Base-by-base conservation (phyloP, 1,284 basidiomycete genomes). In the Lignosus rhinocerotis region DNA sequence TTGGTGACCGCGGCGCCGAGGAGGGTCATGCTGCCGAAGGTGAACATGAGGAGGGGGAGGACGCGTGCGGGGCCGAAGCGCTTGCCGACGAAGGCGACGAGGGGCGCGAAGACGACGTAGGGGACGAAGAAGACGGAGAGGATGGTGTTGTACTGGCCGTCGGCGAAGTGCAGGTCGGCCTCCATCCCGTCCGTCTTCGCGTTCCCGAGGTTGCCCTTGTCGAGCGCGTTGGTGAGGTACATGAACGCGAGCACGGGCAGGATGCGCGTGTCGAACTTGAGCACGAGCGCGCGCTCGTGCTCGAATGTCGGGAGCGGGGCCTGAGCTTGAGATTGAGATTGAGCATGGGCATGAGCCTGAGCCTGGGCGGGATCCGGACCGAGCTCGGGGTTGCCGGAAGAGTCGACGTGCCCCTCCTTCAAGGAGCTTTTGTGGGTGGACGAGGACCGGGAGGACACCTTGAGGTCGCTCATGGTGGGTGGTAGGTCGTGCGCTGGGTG, bases 201-300 rank as follows among this genome's bases (percentile, higher is more conserved):
- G 67, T 84, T 83, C 6, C 78, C 80, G 14, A 83, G 78, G 61
- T 83, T 83, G 7, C 80, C 79, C 69, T 81, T 81, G 66, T 83
- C 81, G 45, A 84, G 69, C 12, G 81, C 80, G 69, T 81, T 81
- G 58, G 76, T 77, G 16, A 80, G 69, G 62, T 80, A 80, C 78
- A 78, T 79, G 66, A 56, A 39, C 12, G 57, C 52, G 42, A 59
- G 57, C 14, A 59, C 33, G 25, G 57, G 57, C 21, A 59, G 57
- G 43, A 59, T 59, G 34, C 43, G 57, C 10, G 54, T 12, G 52
- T 59, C 52, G 48, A 59, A 59, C 42, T 59, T 54, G 51, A 54
- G 52, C 57, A 59, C 52, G 47, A 59, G 57, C 31, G 48, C 14
- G 21, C 43, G 9, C 57, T 59, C 57, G 53, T 54, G 41, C 48